Base-by-base conservation (phyloP, 257 asterid genomes). In the Nemophila menziesii region DNA sequence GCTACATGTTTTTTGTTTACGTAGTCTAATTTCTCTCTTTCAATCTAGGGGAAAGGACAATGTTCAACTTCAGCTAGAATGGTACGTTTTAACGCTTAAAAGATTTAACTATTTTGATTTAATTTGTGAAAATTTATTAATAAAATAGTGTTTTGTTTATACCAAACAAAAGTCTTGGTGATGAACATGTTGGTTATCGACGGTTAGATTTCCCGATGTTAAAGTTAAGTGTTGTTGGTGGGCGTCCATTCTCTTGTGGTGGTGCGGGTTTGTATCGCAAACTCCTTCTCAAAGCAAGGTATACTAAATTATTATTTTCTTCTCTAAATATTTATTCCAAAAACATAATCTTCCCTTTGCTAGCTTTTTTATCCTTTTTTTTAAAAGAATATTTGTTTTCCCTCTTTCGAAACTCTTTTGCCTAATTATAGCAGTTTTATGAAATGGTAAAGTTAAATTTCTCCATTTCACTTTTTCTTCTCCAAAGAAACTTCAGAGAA, bases 201-300 rank as follows among this genome's bases (percentile, higher is more conserved):
- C 78, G 90, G 43, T 55, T 70, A 59, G 86, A 83, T 63, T 70
- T 75, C 50, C 86, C 92, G 21, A 57, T 51, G 24, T 46, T 69
- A 55, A 87, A 80, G 54, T 56, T 80, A 64, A 87, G 95, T 44
- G 37, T 87, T 60, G 89, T 83, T 66, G 97, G 95, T 52, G 97
- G 97, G 47, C 76, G 97, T 21, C 97, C 97, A 19, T 87, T 87
- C 65, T 87, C 97, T 47, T 66, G 82, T 71, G 97, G 97, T 6
- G 97, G 95, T 38, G 51, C 43, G 41, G 55, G 54, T 4, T 12
- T 87, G 22, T 78, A 38, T 39, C 74, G 77, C 39, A 75, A 68
- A 46, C 67, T 62, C 63, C 97, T 87, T 62, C 86, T 87, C 45
- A 52, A 18, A 56, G 83, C 86, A 49, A 75, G 95, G 97, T 87